These are phyloP conservation scores for Waltergamsia citrina DNA, from an alignment of 2,329 filamentous ascomycete genomes.

Conservation along the genomic window DNA sequence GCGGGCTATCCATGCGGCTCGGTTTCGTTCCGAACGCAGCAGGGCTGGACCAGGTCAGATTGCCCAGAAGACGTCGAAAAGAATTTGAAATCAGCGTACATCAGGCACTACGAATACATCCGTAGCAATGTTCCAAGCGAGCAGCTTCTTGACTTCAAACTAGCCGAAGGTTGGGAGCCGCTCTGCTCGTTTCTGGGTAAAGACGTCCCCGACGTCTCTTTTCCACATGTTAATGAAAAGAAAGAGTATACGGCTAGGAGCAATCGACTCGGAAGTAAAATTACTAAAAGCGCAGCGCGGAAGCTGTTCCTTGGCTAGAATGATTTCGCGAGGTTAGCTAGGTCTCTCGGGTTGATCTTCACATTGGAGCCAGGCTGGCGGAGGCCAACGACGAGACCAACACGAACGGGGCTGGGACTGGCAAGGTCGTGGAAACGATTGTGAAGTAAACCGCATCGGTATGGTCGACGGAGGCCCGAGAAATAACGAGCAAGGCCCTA, in stretches of 20 bases:
- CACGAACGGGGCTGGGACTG: background rate
- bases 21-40: constrained; percentile 15
- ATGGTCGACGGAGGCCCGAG: background rate
- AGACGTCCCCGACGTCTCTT: constrained; percentile 16
- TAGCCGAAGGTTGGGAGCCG: constrained; percentile 23
- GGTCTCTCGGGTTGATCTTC: no score
- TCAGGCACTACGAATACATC: constrained; percentile 17
- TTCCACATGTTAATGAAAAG: constrained; percentile 19
- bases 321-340: no score
- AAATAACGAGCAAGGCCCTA: constrained; percentile 1
- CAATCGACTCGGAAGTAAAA: no score
- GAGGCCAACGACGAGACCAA: background rate
- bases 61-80: constrained; percentile 10
- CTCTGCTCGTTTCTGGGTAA: constrained; percentile 24
- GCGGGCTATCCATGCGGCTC: constrained; percentile 15
- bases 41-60: no score
- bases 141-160: constrained; percentile 14
- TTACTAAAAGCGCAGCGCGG: no score
- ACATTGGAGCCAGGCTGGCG: no score
- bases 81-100: constrained; percentile 14
- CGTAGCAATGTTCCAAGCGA: constrained; percentile 14
- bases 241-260: no score
- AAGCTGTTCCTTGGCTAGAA: no score
- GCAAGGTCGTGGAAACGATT: background rate
- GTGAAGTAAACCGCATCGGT: background rate